Evolutionary conservation across 352 stramenopile species (phyloP).

Genomic region (Phytophthora agathidicida): DNA sequence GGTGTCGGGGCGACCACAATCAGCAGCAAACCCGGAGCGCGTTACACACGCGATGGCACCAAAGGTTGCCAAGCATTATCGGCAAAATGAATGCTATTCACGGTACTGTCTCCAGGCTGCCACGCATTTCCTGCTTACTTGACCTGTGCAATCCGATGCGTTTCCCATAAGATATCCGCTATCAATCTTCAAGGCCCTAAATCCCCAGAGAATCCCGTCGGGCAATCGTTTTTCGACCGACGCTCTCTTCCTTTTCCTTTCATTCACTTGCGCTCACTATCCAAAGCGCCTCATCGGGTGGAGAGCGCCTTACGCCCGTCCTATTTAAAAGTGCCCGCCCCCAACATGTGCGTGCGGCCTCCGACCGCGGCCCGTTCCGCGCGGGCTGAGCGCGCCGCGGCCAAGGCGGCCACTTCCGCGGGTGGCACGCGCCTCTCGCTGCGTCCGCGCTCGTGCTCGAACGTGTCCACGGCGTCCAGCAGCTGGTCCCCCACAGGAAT

Average conservation of each 20-base stretch:
- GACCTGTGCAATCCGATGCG: background rate
- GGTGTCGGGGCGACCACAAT: conserved; percentile 10
- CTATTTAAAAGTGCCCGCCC: conserved; percentile 26
- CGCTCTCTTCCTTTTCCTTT: conserved; percentile 11
- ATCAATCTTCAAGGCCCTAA: no score
- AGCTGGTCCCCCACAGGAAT: conserved; percentile 65
- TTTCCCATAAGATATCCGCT: background rate
- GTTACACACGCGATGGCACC: conserved; percentile 21
- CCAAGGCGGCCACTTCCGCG: conserved; percentile 27
- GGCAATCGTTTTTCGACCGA: no score
- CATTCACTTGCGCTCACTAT: conserved; percentile 29
- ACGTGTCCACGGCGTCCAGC: conserved; percentile 70
- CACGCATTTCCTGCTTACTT: background rate
- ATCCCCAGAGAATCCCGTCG: no score
- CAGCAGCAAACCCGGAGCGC: conserved; percentile 16
- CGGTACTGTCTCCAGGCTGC: background rate
- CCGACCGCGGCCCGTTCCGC: conserved; percentile 33
- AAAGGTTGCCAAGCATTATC: conserved; percentile 1
- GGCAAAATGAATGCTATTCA: conserved; percentile 1
- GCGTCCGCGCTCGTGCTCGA: conserved; percentile 61
- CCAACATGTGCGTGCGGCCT: conserved; percentile 54
- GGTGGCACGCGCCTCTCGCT: conserved; percentile 12
- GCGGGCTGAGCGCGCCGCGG: conserved; percentile 25
- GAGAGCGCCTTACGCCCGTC: background rate
- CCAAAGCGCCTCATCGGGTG: conserved; percentile 23